These are phyloP conservation scores for Kuraishia molischiana DNA, from an alignment of 805 yeast genomes.

Conservation along the genomic window DNA sequence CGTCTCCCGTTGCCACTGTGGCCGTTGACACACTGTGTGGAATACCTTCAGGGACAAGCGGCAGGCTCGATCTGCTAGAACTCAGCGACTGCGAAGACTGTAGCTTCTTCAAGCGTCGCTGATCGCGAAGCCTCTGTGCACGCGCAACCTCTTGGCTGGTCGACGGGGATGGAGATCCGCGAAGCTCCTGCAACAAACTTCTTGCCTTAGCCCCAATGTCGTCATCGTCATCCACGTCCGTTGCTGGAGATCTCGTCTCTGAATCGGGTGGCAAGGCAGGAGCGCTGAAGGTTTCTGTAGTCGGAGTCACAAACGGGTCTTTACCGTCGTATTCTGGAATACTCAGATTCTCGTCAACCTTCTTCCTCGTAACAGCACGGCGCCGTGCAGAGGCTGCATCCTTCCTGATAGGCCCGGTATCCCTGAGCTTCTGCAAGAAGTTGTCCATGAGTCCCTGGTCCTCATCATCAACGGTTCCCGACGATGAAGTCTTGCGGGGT, in stretches of 20 bases:
- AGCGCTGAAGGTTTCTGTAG: not conserved
- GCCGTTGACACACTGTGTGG: not conserved
- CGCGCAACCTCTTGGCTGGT: not conserved
- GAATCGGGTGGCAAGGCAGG: not conserved
- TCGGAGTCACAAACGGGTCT: not conserved
- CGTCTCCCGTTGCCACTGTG: not conserved
- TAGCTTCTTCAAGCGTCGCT: not conserved
- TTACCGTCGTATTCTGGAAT: too few relatives aligned
- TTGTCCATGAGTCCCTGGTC: slow-evolving; percentile 70
- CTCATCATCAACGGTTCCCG: slow-evolving; percentile 24
- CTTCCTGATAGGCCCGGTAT: slow-evolving; percentile 70
- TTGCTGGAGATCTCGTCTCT: not conserved
- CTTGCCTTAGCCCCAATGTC: slow-evolving; percentile 50
- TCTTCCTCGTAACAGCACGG: slow-evolving; percentile 66
- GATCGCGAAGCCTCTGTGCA: not conserved
- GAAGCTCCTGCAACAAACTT: slow-evolving; percentile 48
- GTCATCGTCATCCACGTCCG: slow-evolving; percentile 26
- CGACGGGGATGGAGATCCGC: slow-evolving; percentile 20
- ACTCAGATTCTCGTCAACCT: slow-evolving; percentile 18
- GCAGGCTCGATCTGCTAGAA: not conserved
- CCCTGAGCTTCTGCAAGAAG: slow-evolving; percentile 75
- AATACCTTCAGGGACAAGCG: not conserved
- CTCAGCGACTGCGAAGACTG: not conserved
- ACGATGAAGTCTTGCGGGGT: slow-evolving; percentile 25
- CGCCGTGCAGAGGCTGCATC: slow-evolving; percentile 76